phyloP scores from a whole-genome alignment of 2,329 filamentous ascomycete genomes.

The Alternaria gansuensis region DNA sequence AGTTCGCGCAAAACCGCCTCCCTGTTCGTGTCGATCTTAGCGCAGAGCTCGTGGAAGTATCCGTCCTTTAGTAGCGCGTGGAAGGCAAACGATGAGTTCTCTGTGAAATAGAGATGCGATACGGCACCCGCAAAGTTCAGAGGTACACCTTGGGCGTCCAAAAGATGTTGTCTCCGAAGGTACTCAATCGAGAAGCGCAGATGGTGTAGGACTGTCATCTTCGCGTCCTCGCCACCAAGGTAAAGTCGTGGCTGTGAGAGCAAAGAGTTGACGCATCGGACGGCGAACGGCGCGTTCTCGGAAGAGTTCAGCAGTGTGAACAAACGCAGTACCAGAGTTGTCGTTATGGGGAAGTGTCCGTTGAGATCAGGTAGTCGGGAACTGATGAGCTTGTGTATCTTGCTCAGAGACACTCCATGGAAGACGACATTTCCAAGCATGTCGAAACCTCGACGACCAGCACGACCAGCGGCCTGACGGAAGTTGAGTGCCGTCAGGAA shows the following conservation, averaged over 20 bases:
- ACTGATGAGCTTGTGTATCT: conserved; percentile 74
- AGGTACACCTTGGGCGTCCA: conserved; percentile 68
- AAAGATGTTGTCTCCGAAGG: conserved; percentile 71
- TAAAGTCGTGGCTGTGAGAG: conserved; percentile 75
- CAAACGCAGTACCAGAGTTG: conserved; percentile 73
- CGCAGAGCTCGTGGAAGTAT: conserved; percentile 73
- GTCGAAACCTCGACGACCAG: conserved; percentile 82
- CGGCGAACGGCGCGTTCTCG: conserved; percentile 68
- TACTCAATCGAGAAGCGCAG: conserved; percentile 84
- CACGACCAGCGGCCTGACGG: conserved; percentile 78
- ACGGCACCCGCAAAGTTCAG: conserved; percentile 77
- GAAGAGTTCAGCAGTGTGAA: conserved; percentile 74
- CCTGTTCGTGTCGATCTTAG: conserved; percentile 62
- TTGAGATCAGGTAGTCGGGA: conserved; percentile 76
- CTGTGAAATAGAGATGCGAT: conserved; percentile 77
- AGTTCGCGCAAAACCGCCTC: conserved; percentile 65
- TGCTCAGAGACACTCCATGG: conserved; percentile 67
- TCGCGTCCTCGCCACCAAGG: conserved; percentile 72
- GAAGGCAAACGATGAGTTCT: conserved; percentile 79
- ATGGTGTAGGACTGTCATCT: conserved; percentile 76
- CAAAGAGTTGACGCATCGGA: conserved; percentile 70
- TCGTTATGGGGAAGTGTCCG: conserved; percentile 81
- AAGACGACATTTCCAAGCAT: conserved; percentile 84
- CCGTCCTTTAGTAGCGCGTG: conserved; percentile 76
- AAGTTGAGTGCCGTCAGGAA: conserved; percentile 79